phyloP scores from a whole-genome alignment of 148 eudicot species.

The Chenopodium formosanum region DNA sequence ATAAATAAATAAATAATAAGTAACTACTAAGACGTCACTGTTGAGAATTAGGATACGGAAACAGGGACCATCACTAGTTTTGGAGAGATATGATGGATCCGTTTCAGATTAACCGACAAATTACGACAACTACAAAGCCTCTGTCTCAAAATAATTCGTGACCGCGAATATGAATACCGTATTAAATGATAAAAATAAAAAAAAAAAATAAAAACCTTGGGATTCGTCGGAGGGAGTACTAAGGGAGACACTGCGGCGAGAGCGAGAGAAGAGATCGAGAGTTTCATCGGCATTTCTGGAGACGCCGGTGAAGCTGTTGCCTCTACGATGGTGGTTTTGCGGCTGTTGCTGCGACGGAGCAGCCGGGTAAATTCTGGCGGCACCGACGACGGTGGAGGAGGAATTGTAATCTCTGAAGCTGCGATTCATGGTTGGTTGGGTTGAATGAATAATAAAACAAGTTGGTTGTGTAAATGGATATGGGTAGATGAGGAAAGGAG shows the following conservation, averaged over 20 bases:
- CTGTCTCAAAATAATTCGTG: too few relatives aligned
- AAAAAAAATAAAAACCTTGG: conserved; percentile 25
- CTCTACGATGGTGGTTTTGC: conserved; percentile 18
- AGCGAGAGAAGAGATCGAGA: conserved; percentile 62
- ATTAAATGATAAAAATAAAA: neutral
- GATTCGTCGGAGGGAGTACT: conserved; percentile 41
- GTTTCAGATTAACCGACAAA: neutral
- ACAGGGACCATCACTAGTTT: conserved; percentile 12
- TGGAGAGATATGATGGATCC: neutral
- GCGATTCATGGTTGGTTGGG: conserved; percentile 28
- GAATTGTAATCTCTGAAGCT: conserved; percentile 27
- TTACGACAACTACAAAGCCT: too few relatives aligned
- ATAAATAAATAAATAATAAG: too few relatives aligned
- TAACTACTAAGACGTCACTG: conserved; percentile 15
- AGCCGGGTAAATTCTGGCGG: conserved; percentile 10
- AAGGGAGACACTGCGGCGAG: conserved; percentile 46
- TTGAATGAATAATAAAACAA: neutral
- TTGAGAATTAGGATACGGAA: conserved; percentile 7
- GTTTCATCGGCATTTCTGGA: conserved; percentile 27
- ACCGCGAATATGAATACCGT: too few relatives aligned
- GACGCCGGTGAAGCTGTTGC: conserved; percentile 19
- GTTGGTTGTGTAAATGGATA: neutral
- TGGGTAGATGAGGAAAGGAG: neutral
- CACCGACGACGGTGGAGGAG: conserved; percentile 1
- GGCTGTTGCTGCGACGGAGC: conserved; percentile 23